Conservation (phyloP, 345 rosid genomes). For the Brassica juncea region DNA sequence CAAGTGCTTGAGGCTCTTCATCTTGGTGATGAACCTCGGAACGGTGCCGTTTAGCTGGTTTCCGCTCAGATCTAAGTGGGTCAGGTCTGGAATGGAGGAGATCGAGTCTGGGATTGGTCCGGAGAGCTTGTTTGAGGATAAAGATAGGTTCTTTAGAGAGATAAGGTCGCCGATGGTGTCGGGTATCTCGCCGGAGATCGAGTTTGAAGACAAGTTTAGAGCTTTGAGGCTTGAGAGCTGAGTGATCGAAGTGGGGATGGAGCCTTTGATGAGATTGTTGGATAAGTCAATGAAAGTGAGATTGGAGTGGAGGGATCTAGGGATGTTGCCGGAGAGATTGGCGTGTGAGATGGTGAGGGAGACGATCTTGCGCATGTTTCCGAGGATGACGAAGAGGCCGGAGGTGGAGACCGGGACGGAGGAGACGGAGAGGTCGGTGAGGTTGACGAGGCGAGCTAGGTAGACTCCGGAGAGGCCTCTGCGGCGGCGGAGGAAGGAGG, state of each 20-base stretch:
- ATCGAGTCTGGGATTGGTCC: conserved; percentile 83
- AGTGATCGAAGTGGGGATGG: conserved; percentile 67
- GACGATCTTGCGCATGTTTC: conserved; percentile 59
- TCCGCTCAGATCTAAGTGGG: conserved; percentile 80
- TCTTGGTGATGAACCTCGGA: conserved; percentile 65
- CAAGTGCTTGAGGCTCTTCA: conserved; percentile 67
- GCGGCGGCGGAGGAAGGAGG: conserved; percentile 62
- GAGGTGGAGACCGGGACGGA: conserved; percentile 58
- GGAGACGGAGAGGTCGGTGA: conserved; percentile 74
- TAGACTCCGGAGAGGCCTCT: conserved; percentile 69
- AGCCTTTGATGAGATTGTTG: conserved; percentile 65
- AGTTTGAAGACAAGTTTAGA: conserved; percentile 65
- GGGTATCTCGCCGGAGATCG: conserved; percentile 72
- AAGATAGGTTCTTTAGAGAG: conserved; percentile 62
- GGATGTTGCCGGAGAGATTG: conserved; percentile 65
- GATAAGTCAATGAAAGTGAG: conserved; percentile 83
- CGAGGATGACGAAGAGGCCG: conserved; percentile 79
- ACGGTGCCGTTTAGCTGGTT: conserved; percentile 89
- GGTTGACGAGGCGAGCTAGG: conserved; percentile 69
- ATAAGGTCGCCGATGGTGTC: conserved; percentile 64
- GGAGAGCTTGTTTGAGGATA: conserved; percentile 74
- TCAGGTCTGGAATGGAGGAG: conserved; percentile 67
- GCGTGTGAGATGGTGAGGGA: conserved; percentile 68
- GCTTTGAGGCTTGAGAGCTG: conserved; percentile 62
- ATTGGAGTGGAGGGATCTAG: conserved; percentile 52